phyloP scores from a whole-genome alignment of 768 basidiomycete genomes.

The Lenzites betulinus region DNA sequence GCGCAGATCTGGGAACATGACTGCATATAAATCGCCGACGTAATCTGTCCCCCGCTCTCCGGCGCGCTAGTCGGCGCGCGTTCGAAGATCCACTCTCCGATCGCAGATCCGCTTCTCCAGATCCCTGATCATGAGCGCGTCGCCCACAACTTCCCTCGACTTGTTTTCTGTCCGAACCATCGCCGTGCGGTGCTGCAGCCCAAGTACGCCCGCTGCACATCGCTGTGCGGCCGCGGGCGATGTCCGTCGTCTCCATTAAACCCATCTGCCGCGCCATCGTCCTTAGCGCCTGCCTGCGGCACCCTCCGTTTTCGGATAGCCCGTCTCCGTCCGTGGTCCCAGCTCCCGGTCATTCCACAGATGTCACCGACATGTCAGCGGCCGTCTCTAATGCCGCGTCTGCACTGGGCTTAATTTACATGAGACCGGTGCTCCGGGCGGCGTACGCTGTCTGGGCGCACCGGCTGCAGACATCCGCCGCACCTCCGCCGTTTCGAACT shows the following conservation, averaged over 20 bases:
- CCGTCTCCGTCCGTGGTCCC: too few relatives aligned
- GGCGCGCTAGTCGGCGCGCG: constrained; percentile 11
- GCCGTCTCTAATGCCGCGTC: too few relatives aligned
- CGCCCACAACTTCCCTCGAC: background rate
- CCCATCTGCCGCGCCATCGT: background rate
- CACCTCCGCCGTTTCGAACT: too few relatives aligned
- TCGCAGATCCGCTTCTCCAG: constrained; percentile 25
- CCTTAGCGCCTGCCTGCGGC: too few relatives aligned
- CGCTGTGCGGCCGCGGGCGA: too few relatives aligned
- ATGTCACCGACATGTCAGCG: too few relatives aligned
- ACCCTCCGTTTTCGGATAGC: too few relatives aligned
- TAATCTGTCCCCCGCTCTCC: constrained; percentile 15
- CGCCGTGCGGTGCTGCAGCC: background rate
- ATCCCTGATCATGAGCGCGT: constrained; percentile 15
- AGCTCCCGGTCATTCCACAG: too few relatives aligned
- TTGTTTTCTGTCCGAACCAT: background rate
- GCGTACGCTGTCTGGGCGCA: too few relatives aligned
- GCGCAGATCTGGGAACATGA: constrained; percentile 15
- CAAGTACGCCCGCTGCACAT: background rate
- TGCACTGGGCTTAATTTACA: too few relatives aligned
- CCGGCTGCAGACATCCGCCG: too few relatives aligned
- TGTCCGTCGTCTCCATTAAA: background rate
- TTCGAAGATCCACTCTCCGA: constrained; percentile 23
- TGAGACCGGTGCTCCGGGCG: too few relatives aligned
- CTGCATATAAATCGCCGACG: constrained; percentile 14